Base-by-base conservation (phyloP, 805 yeast genomes). In the Candida xiaguanensis region DNA sequence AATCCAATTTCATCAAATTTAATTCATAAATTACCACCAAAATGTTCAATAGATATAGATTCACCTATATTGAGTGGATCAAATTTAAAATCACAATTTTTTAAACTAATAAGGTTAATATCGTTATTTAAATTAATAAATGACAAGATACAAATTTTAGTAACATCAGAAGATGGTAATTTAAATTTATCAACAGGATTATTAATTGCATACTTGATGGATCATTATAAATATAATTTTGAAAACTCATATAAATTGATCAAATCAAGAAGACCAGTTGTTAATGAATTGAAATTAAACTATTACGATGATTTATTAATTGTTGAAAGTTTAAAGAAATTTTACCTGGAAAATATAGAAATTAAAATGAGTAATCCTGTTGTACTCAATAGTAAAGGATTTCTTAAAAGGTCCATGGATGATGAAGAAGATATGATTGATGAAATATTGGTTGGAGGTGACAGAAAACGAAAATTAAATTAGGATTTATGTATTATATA, bases 231-330 rank as follows among this genome's bases (percentile, higher is more conserved):
- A 40, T 63, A 56, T 41, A 61, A 67, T 42, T 51, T 64, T 23
- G 52, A 48, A 19, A 53, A 62, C 8, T 51, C 67, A 35, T 53
- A 56, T 40, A 48, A 51, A 36, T 43, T 53, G 27, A 39, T 67
- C 25, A 45, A 48, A 27, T 17, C 25, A 19, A 39, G 43, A 4
- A 43, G 53, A 14, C 56, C 61, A 4, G 33, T 40, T 11, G 38
- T 53, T 8, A 38, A 42, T 14, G 51, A 49, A 8, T 48, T 65
- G 26, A 63, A 62, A 44, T 37, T 46, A 33, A 62, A 63, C 40
- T 65, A 50, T 46, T 67, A 67, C 43, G 69, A 65, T 39, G 72
- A 67, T 41, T 52, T 67, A 38, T 40, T 67, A 19, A 56, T 67
- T 31, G 53, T 65, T 9, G 73, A 67, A 39, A 62, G 58, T 45